phyloP scores from a whole-genome alignment of 1,284 basidiomycete genomes.

The Pterulicium gracile region DNA sequence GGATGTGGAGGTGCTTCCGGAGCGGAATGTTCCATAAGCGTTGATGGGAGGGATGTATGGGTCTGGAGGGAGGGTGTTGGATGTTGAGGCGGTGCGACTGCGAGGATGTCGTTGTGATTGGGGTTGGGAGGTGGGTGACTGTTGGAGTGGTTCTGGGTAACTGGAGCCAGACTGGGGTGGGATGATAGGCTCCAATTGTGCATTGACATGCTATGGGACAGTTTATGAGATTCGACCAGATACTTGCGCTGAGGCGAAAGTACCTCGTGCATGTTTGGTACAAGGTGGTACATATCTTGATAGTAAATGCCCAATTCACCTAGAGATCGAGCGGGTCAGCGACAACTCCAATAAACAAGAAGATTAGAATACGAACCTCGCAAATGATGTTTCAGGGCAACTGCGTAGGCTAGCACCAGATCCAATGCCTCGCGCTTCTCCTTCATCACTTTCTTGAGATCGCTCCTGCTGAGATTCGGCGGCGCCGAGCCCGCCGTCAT shows the following conservation, averaged over 20 bases:
- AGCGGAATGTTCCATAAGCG: conserved; percentile 36
- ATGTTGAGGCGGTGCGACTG: conserved; percentile 9
- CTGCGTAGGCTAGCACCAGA: conserved; percentile 43
- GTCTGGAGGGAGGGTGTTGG: conserved; percentile 12
- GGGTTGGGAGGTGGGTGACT: not conserved
- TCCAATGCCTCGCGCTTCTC: conserved; percentile 53
- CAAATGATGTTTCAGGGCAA: conserved; percentile 57
- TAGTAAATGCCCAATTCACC: conserved; percentile 33
- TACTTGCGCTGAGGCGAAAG: too few relatives aligned
- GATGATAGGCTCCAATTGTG: too few relatives aligned
- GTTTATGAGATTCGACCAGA: too few relatives aligned
- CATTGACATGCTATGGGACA: too few relatives aligned
- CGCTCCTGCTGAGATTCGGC: conserved; percentile 18
- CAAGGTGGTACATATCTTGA: conserved; percentile 31
- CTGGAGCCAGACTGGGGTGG: not conserved
- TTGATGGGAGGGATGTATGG: conserved; percentile 34
- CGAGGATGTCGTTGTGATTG: conserved; percentile 4
- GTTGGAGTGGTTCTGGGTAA: not conserved
- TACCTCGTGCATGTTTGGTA: conserved; percentile 22
- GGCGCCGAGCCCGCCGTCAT: not conserved
- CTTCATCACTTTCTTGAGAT: conserved; percentile 33
- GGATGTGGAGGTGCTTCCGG: conserved; percentile 12
- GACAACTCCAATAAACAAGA: not conserved
- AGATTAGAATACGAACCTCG: conserved; percentile 24
- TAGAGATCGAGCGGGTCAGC: conserved; percentile 7